Evolutionary conservation across 139 green algal genomes (phyloP).

Genomic region (Chlamydomonas incerta): DNA sequence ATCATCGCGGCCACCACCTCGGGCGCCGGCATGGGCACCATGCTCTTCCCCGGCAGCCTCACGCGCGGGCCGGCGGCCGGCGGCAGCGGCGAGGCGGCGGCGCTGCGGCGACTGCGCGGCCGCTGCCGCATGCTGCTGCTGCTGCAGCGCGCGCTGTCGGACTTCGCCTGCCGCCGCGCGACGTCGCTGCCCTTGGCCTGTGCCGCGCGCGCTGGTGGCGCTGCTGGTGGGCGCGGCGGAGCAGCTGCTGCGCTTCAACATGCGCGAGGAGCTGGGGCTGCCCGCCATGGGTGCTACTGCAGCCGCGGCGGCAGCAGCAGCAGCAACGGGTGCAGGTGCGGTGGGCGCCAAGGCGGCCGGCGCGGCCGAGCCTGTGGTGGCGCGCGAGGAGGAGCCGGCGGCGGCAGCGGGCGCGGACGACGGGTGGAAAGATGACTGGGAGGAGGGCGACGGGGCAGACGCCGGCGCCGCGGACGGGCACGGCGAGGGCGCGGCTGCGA

Average conservation of each 20-base stretch:
- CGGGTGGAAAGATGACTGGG: not conserved
- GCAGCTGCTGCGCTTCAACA: conserved; percentile 17
- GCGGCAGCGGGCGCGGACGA: not conserved
- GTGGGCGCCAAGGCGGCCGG: not conserved
- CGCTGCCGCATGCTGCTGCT: conserved; percentile 44
- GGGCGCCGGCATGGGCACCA: too few relatives aligned
- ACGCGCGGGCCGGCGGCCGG: not conserved
- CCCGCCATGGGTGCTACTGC: not conserved
- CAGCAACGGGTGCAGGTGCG: not conserved
- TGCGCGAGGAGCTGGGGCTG: conserved; percentile 25
- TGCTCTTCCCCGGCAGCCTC: too few relatives aligned
- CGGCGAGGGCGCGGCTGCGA: not conserved
- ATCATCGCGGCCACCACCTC: too few relatives aligned
- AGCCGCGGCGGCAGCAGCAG: not conserved
- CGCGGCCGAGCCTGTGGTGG: too few relatives aligned
- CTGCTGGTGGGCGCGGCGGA: conserved; percentile 3
- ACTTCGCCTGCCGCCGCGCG: not conserved
- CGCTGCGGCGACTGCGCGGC: conserved; percentile 4
- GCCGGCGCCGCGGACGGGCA: not conserved
- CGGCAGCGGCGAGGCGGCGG: not conserved
- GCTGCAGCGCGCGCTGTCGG: conserved; percentile 18
- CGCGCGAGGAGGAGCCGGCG: not conserved
- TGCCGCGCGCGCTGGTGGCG: conserved; percentile 9
- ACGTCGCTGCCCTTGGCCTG: conserved; percentile 4
- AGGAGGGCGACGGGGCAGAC: not conserved